Base-by-base conservation (phyloP, 192 early-diverging fungal species). In the Linnemannia exigua region DNA sequence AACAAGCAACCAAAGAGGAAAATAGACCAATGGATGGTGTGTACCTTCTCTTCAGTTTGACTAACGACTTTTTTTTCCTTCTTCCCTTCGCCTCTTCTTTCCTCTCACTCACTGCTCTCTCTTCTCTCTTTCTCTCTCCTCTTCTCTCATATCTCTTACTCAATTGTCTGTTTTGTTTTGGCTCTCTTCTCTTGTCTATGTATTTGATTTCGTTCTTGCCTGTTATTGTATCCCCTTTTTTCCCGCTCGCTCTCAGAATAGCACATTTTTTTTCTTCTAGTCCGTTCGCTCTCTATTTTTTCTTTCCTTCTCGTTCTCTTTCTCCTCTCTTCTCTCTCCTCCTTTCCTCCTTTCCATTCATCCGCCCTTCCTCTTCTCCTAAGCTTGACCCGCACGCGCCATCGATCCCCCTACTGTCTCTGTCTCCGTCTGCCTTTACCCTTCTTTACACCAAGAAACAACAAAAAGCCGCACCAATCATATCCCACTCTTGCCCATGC, bases 51-150 rank as follows among this genome's bases (percentile, higher is more conserved):
- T 63, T 46, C 37, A 72, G 44, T 46, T 72, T 46, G 44, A 72
- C 44, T 72, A 72, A 46, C 44, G 5, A 19, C 15, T 15, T 70
- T 50, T 46, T 72, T 47, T 46, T 47, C 20, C 25, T 31, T 76
- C 17, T 47, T 67, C 44, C 14, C 25, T 46, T 70, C 31, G 41
- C 33, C 36, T 31, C 12, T 70, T 46, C 67, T 44, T 50, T 31
- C 12, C 52, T 46, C 67, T 44, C 61, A 22, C 6, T 25, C 22
- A 31, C 33, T 19, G 16, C 48, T 31, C 31, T 50, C 48, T 17
- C n/a, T 35, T 63, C 25, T 19, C 48, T 75, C 51, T 75, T 54
- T 28, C 44, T 51, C 63, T 51, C 76, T 41, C n/a, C 48, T 48
- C 67, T 28, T 47, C 25, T 25, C 69, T 44, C 48, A 46, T 79